These are phyloP conservation scores for Magnolia sinica DNA, from an alignment of 164 flowering plant species.

Conservation along the genomic window DNA sequence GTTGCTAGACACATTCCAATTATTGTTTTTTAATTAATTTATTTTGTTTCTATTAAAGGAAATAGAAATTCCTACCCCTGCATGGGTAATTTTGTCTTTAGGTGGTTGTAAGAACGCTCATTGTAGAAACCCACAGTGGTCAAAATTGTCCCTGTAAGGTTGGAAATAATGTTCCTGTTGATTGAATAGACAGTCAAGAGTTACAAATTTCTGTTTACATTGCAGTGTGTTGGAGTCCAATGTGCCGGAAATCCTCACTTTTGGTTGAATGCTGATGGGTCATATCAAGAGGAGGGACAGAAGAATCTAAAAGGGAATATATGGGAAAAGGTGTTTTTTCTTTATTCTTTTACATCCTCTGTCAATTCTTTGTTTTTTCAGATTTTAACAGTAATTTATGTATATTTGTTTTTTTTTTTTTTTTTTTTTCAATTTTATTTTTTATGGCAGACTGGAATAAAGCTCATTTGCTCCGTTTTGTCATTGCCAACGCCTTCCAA, in stretches of 20 bases:
- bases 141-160: background rate
- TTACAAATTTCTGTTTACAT: background rate
- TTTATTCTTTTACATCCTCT: background rate
- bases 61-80: too few species aligned
- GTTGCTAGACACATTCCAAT: background rate
- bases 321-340: conserved; percentile 79
- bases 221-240: conserved; percentile 92
- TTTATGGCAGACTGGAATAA: conserved; percentile 63
- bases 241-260: conserved; percentile 95
- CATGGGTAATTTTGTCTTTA: background rate
- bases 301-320: conserved; percentile 83
- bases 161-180: background rate
- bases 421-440: background rate
- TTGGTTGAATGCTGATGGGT: conserved; percentile 97
- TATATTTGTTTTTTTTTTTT: background rate
- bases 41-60: too few species aligned
- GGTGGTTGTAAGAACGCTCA: background rate
- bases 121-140: background rate
- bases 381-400: background rate
- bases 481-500: conserved; percentile 87
- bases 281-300: conserved; percentile 94
- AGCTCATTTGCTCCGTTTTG: conserved; percentile 73
- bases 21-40: too few species aligned
- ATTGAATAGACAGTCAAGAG: too few species aligned
- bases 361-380: background rate